Conservation (phyloP, 805 yeast genomes). For the Candida chilensis region DNA sequence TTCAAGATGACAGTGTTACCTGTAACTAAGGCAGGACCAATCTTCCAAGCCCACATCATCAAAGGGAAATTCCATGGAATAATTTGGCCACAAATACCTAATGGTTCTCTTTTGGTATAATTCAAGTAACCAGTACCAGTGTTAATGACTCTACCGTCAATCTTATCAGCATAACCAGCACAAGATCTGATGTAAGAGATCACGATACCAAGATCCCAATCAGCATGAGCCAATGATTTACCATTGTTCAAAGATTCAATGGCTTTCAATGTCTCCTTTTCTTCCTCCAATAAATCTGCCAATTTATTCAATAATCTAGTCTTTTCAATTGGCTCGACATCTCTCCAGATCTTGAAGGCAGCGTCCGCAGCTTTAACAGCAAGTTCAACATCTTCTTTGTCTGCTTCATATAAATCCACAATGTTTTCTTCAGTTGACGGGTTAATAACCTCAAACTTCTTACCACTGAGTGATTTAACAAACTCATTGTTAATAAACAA, state of each 20-base stretch:
- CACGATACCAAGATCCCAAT: slow-evolving; percentile 15
- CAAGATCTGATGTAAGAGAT: slow-evolving; percentile 14
- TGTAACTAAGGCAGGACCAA: slow-evolving; percentile 16
- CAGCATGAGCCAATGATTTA: slow-evolving; percentile 15
- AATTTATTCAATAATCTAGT: slow-evolving; percentile 12
- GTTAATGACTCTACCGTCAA: slow-evolving; percentile 15
- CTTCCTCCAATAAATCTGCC: slow-evolving; percentile 18
- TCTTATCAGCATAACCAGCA: slow-evolving; percentile 21
- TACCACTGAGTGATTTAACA: slow-evolving; percentile 12
- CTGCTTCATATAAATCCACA: slow-evolving; percentile 16
- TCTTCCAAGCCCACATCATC: slow-evolving; percentile 19
- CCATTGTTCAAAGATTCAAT: slow-evolving; percentile 21
- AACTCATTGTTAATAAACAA: slow-evolving; percentile 26
- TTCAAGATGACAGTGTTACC: slow-evolving; percentile 17
- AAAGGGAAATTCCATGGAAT: slow-evolving; percentile 22
- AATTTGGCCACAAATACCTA: slow-evolving; percentile 22
- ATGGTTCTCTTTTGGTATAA: slow-evolving; percentile 19
- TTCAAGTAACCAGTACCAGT: slow-evolving; percentile 15
- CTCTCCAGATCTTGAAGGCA: slow-evolving; percentile 15
- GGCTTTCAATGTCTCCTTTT: slow-evolving; percentile 16
- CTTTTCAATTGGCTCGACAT: slow-evolving; percentile 14
- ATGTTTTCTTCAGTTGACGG: slow-evolving; percentile 19
- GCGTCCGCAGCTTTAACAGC: slow-evolving; percentile 19
- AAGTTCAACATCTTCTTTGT: slow-evolving; percentile 17
- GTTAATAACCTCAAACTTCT: slow-evolving; percentile 14